Base-by-base conservation (phyloP, 169 alveolate species). In the Pseudocohnilembus persalinus region DNA sequence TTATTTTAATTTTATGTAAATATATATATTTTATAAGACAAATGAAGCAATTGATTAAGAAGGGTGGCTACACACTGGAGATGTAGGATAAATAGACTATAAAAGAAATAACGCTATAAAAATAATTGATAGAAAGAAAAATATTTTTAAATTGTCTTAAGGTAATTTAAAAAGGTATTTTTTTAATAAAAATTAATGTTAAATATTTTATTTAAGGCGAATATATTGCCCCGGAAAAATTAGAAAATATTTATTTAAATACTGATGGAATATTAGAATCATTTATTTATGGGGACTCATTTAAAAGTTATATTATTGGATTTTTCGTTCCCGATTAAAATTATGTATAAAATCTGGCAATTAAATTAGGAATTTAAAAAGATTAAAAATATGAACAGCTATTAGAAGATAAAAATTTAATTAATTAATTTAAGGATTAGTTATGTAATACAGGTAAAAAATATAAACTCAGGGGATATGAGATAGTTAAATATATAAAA, bases 61-160 rank as follows among this genome's bases (percentile, higher is more conserved):
- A 27, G 99, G 98, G 4, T 98, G 99, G 98, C 84, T 97, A 28
- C 98, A 95, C 87, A 93, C 98, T 35, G 99, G 99, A 29, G 99
- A 98, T 92, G 93, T 98, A 29, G 99, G 98, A 94, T 97, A 91
- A 92, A 49, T 49, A 49, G 49, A 32, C 28, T 79, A 80, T 33
- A 76, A 94, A 73, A 83, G 76, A 31, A 94, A 90, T 0, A 91
- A 88, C 76, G 98, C 97, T 0, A 74, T 97, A n/a, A 96, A 93
- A 74, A 49, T 49, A 11, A 20, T 49, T 49, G 68, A 49, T 20
- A 90, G 99, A 82, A 98, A 98, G 34, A 96, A 97, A 88, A 97
- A 98, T 85, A 93, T 98, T 68, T 98, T 98, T 91, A 98, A 98
- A 87, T 92, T 98, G 32, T 93, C 98, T 34, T 98, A 98, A 92